Evolutionary conservation across 768 basidiomycete species (phyloP).

Genomic region (Rhodocollybia butyracea): DNA sequence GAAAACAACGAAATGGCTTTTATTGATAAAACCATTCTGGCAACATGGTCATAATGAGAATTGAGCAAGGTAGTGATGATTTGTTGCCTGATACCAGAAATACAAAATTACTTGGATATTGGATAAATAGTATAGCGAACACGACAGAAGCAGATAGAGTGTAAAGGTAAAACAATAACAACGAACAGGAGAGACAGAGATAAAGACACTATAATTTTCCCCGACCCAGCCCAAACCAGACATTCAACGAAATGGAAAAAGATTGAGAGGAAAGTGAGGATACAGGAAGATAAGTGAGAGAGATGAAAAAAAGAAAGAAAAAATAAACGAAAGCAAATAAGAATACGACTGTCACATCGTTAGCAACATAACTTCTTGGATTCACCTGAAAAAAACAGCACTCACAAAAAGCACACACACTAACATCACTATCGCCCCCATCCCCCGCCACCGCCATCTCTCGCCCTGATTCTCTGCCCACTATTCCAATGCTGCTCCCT

Average conservation of each 20-base stretch:
- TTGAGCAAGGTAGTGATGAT: not conserved
- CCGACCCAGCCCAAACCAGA: not conserved
- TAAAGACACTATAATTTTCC: constrained; percentile 6
- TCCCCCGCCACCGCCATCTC: not conserved
- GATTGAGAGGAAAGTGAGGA: not conserved
- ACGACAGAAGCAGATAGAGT: not conserved
- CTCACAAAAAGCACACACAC: not conserved
- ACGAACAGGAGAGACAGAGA: not conserved
- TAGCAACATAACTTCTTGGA: not conserved
- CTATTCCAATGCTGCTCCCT: not conserved
- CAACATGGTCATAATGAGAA: no score
- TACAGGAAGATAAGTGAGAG: not conserved
- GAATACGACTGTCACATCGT: not conserved
- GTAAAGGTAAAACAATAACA: no score
- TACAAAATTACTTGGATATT: not conserved
- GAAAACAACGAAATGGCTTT: no score
- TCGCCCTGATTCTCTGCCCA: not conserved
- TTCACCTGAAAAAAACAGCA: not conserved
- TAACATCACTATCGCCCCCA: not conserved
- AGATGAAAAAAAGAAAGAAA: not conserved
- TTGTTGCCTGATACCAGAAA: not conserved
- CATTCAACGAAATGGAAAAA: not conserved
- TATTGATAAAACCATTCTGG: no score
- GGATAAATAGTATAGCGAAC: not conserved
- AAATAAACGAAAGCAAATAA: not conserved